Conservation (phyloP, 192 early-diverging fungal species). For the Coemansia aciculifera region DNA sequence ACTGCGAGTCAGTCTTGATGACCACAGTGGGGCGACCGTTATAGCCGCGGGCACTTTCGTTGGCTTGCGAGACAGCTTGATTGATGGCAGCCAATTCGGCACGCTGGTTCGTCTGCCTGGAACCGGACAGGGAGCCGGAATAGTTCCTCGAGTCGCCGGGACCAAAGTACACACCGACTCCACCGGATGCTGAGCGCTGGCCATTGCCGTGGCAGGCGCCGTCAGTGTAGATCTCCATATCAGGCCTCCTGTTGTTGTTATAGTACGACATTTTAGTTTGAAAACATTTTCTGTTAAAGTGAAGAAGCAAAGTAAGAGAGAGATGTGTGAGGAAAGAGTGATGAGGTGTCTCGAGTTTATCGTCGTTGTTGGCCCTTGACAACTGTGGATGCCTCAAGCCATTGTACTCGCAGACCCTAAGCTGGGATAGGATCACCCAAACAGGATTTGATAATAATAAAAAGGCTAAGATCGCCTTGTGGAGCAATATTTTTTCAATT, state of each 20-base stretch:
- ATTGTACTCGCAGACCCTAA: no score
- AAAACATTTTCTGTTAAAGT: not conserved
- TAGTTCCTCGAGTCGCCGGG: conserved; percentile 53
- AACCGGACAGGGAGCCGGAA: conserved; percentile 31
- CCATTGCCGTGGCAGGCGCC: conserved; percentile 59
- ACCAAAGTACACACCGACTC: conserved; percentile 58
- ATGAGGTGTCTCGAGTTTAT: not conserved
- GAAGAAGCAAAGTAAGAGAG: not conserved
- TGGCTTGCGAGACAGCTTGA: conserved; percentile 12
- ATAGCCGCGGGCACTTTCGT: not conserved
- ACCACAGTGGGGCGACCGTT: not conserved
- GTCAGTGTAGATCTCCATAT: conserved; percentile 53
- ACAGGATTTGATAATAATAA: not conserved
- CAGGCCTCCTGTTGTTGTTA: not conserved
- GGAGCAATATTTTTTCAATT: not conserved
- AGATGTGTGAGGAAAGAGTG: not conserved
- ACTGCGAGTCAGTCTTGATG: conserved; percentile 27
- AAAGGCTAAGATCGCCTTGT: no score
- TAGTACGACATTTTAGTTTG: not conserved
- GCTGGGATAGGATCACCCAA: not conserved
- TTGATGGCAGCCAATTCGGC: conserved; percentile 31
- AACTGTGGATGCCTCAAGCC: no score
- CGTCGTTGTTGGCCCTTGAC: no score
- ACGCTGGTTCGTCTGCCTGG: conserved; percentile 31
- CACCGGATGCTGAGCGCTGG: conserved; percentile 38